Evolutionary conservation across 73 alveolate species (phyloP).

Genomic region (Tetrahymena borealis): DNA sequence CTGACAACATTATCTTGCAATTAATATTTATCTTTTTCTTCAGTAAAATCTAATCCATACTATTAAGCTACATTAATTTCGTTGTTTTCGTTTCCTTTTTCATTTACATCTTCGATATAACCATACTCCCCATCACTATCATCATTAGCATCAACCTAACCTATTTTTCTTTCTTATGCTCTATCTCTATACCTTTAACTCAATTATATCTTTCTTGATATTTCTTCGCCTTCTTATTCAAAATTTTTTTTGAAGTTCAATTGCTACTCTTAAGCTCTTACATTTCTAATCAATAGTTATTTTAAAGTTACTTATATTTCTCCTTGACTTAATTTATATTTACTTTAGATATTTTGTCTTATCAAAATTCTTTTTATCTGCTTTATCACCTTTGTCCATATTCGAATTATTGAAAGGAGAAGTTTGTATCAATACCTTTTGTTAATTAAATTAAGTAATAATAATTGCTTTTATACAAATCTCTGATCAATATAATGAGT

Average conservation of each 20-base stretch:
- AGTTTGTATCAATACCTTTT: background rate
- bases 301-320: background rate
- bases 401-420: background rate
- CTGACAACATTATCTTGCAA: background rate
- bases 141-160: background rate
- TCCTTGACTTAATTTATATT: background rate
- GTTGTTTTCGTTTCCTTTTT: background rate
- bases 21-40: background rate
- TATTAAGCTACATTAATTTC: background rate
- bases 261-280: background rate
- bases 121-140: background rate
- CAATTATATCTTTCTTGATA: background rate
- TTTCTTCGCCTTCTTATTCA: background rate
- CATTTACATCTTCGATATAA: background rate
- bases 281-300: background rate
- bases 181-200: background rate
- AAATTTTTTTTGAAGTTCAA: background rate
- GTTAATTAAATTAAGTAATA: background rate
- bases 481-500: no score
- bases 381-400: background rate
- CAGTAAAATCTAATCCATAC: background rate
- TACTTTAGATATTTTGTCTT: background rate
- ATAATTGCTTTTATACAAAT: background rate
- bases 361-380: background rate
- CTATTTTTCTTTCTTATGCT: background rate